Conservation (phyloP, 192 early-diverging fungal genomes). For the Umbelopsis ramanniana region DNA sequence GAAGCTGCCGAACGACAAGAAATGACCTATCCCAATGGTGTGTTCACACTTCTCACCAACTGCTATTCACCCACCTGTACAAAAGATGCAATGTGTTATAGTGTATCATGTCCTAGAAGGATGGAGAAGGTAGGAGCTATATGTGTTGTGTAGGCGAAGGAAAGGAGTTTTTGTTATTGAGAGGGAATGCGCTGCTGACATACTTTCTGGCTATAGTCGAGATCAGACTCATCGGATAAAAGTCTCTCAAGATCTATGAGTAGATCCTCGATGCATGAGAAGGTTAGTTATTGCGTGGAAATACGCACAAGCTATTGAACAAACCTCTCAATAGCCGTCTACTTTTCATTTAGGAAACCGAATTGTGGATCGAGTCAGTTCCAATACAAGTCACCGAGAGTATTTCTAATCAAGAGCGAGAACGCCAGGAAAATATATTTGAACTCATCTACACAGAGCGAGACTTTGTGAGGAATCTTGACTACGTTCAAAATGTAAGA, state of each 20-base stretch:
- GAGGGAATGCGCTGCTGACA: neutral
- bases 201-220: neutral
- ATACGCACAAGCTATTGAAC: neutral
- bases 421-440: slow-evolving; percentile 92
- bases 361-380: slow-evolving; percentile 87
- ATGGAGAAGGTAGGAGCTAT: slow-evolving; percentile 62
- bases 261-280: slow-evolving; percentile 47
- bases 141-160: neutral
- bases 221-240: neutral
- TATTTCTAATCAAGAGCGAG: slow-evolving; percentile 75
- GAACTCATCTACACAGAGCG: slow-evolving; percentile 91
- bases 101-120: slow-evolving; percentile 80
- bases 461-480: slow-evolving; percentile 89
- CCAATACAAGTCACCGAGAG: slow-evolving; percentile 76
- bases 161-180: neutral
- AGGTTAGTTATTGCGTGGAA: slow-evolving; percentile 20
- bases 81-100: slow-evolving; percentile 80
- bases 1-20: neutral
- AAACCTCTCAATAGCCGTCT: neutral
- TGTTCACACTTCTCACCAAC: slow-evolving; percentile 86
- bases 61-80: slow-evolving; percentile 96
- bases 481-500: slow-evolving; percentile 71
- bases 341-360: neutral
- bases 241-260: slow-evolving; percentile 44
- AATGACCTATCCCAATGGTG: slow-evolving; percentile 52